Conservation (phyloP, 768 basidiomycete species). For the Clavaria fumosa region DNA sequence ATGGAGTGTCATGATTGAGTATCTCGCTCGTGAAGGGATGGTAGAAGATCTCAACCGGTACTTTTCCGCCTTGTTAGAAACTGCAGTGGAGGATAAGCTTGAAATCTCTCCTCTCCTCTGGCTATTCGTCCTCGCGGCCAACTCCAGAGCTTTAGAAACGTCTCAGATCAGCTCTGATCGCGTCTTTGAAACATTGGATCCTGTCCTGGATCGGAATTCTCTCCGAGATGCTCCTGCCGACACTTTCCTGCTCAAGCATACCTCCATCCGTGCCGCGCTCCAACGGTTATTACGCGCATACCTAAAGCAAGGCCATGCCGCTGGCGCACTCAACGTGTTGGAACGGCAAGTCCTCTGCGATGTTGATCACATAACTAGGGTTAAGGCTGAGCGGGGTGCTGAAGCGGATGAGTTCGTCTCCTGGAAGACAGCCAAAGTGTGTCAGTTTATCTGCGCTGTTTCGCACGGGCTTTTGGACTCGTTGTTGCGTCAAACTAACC, state of each 20-base stretch:
- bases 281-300: background rate
- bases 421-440: background rate
- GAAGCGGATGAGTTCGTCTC: background rate
- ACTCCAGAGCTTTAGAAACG: slow-evolving; percentile 20
- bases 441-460: background rate
- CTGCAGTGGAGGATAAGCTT: slow-evolving; percentile 22
- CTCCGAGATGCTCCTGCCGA: background rate
- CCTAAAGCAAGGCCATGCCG: background rate
- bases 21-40: slow-evolving; percentile 32
- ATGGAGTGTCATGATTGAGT: slow-evolving; percentile 46
- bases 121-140: slow-evolving; percentile 28
- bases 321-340: background rate
- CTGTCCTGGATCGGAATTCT: slow-evolving; percentile 1
- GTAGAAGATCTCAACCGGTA: slow-evolving; percentile 41
- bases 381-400: too few relatives aligned
- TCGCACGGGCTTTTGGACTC: too few relatives aligned
- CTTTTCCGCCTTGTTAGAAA: slow-evolving; percentile 25
- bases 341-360: background rate
- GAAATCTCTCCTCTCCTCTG: slow-evolving; percentile 24
- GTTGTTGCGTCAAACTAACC: background rate
- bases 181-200: slow-evolving; percentile 6
- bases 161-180: slow-evolving; percentile 4
- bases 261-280: background rate
- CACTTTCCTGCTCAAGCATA: background rate
- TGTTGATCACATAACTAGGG: too few relatives aligned